These are phyloP conservation scores for Pseudogymnoascus verrucosus DNA, from an alignment of 2,329 filamentous ascomycete genomes.

Conservation along the genomic window DNA sequence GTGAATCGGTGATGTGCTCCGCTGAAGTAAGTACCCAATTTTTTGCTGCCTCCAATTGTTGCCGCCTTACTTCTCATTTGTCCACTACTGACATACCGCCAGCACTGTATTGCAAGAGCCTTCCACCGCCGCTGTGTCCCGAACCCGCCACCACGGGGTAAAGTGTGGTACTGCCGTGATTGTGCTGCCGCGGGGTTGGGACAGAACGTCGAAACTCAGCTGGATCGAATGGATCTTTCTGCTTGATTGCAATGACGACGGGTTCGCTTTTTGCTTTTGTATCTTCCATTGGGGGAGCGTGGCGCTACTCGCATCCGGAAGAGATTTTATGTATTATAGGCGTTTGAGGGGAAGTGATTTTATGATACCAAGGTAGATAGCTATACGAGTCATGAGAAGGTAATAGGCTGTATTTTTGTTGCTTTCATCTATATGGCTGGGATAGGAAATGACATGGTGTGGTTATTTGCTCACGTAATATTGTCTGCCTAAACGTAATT, in stretches of 20 bases:
- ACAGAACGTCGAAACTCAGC: background rate
- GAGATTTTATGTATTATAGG: background rate
- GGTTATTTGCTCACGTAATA: background rate
- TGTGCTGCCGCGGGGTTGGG: background rate
- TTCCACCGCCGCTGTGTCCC: background rate
- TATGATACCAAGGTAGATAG: background rate
- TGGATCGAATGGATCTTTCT: background rate
- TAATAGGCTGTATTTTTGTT: background rate
- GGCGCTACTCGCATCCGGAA: background rate
- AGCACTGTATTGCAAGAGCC: background rate
- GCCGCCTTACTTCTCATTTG: background rate
- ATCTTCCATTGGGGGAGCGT: background rate
- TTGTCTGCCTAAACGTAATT: background rate
- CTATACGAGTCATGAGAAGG: background rate
- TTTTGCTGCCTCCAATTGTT: background rate
- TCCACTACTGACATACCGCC: background rate
- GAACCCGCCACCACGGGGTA: background rate
- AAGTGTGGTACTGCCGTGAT: background rate
- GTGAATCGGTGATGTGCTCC: background rate
- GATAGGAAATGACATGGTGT: background rate
- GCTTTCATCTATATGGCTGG: background rate
- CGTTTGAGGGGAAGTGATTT: background rate
- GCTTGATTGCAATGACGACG: background rate
- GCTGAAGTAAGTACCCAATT: background rate
- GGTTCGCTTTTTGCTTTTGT: background rate